Evolutionary conservation across 1,284 basidiomycete genomes (phyloP).

Genomic region (Leccinum pachyderme): DNA sequence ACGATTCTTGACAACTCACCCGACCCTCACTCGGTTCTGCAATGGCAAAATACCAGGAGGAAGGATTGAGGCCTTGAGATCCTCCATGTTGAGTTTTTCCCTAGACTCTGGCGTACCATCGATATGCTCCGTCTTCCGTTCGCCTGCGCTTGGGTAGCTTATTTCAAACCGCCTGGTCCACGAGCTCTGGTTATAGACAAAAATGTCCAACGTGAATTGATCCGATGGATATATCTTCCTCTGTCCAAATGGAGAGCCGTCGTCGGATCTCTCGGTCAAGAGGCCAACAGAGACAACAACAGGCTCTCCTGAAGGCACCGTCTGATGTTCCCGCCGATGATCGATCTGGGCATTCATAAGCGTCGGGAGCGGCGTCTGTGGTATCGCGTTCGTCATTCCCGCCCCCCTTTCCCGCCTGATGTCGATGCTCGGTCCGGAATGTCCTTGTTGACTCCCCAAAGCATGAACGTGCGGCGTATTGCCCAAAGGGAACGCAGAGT

Average conservation of each 20-base stretch:
- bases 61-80: constrained; percentile 37
- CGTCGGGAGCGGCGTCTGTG: constrained; percentile 57
- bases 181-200: constrained; percentile 83
- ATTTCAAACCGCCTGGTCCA: constrained; percentile 78
- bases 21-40: constrained; percentile 80
- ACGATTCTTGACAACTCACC: constrained; percentile 45
- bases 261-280: constrained; percentile 33
- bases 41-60: constrained; percentile 71
- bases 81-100: constrained; percentile 18
- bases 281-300: constrained; percentile 77
- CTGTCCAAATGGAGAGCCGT: constrained; percentile 25
- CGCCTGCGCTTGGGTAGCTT: constrained; percentile 54
- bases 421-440: constrained; percentile 60
- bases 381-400: constrained; percentile 34
- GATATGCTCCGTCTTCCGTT: constrained; percentile 40
- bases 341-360: constrained; percentile 38
- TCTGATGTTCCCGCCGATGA: constrained; percentile 26
- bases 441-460: constrained; percentile 43
- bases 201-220: constrained; percentile 81
- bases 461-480: constrained; percentile 55
- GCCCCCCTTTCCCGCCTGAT: constrained; percentile 54
- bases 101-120: constrained; percentile 7
- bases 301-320: constrained; percentile 43
- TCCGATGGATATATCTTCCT: constrained; percentile 67
- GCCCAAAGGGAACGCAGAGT: constrained; percentile 61